Base-by-base conservation (phyloP, 768 basidiomycete genomes). In the Amanita molliuscula region DNA sequence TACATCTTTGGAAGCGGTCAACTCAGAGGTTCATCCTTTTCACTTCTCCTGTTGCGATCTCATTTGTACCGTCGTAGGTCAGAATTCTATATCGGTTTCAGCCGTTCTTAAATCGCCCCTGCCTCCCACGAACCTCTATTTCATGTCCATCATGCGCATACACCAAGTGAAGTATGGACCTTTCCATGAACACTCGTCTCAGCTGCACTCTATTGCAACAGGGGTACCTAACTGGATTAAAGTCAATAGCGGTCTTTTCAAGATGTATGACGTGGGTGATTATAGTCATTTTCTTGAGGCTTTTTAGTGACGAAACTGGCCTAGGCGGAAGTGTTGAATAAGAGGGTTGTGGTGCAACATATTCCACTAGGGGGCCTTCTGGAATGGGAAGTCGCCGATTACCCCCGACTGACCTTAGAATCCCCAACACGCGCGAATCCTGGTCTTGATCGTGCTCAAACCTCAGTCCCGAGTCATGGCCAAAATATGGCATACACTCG, bases 341-440 rank as follows among this genome's bases (percentile, higher is more conserved):
- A 97, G 65, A 77, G 88, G 13, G 94, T 97, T n/a, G 95, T 97
- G 4, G 90, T 97, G 3, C 94, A 98, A 63, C 93, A 96, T 61
- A 70, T 97, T 44, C 85, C 87, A 6, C 73, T 96, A 20, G 93
- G 92, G 16, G 87, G 89, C 0, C 58, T 91, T 21, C 66, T 94
- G 48, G 77, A 80, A 58, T 90, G 88, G 88, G 71, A 65, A 43
- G 28, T 40, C 31, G 42, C 38, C 42, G 40, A 42, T 33, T 52
- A 44, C 51, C 52, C 44, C 41, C 48, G 55, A 44, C 38, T 33
- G n/a, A 54, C 54, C 13, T 47, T 35, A 25, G 28, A 33, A 31
- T 28, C 6, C 26, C 48, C 56, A 45, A 40, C 23, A 42, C 21
- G 13, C 31, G 26, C 16, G 20, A 44, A 21, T 35, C 7, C 20